A percentile compares a stretch with the other conserved stretches of the same genome.
Conservation (phyloP, 2,329 filamentous ascomycete species). For the Podosphaera xanthii region DNA sequence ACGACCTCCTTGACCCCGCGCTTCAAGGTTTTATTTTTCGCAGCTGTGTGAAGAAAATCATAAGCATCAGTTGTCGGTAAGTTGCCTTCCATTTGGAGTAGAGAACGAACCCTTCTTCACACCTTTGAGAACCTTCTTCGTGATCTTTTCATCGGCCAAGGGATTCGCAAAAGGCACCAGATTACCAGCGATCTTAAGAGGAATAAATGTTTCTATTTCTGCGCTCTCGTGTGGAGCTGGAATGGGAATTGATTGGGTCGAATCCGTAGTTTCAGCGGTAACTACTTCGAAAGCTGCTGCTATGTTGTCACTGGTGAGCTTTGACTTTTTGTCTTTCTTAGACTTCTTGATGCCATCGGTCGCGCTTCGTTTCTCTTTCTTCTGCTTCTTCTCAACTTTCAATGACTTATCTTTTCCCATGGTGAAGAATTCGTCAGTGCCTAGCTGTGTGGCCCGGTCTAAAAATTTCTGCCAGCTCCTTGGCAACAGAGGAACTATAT, state of each 20-base stretch:
- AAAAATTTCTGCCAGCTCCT: no score
- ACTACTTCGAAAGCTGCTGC: conserved; percentile 42
- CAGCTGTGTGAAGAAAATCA: conserved; percentile 34
- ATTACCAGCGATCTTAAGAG: conserved; percentile 27
- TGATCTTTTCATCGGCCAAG: conserved; percentile 54
- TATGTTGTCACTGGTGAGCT: conserved; percentile 25
- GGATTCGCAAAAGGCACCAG: conserved; percentile 70
- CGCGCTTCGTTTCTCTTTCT: conserved; percentile 44
- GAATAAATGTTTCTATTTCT: conserved; percentile 16
- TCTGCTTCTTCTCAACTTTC: conserved; percentile 26
- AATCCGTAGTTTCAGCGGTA: conserved; percentile 23
- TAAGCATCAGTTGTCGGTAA: conserved; percentile 4
- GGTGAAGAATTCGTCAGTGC: conserved; percentile 2
- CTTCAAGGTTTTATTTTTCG: conserved; percentile 87
- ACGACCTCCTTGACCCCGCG: conserved; percentile 98
- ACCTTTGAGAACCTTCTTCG: conserved; percentile 41
- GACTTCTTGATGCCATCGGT: conserved; percentile 22
- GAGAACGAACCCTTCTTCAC: conserved; percentile 30
- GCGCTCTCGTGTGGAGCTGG: conserved; percentile 14
- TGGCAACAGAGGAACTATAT: no score
- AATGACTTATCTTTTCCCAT: conserved; percentile 16
- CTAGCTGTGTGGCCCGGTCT: no score
- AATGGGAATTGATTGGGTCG: conserved; percentile 12
- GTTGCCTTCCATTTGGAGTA: background rate
- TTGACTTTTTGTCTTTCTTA: conserved; percentile 19